Evolutionary conservation across 371 early-diverging fungal species (phyloP).

Genomic region (Smittium mucronatum): DNA sequence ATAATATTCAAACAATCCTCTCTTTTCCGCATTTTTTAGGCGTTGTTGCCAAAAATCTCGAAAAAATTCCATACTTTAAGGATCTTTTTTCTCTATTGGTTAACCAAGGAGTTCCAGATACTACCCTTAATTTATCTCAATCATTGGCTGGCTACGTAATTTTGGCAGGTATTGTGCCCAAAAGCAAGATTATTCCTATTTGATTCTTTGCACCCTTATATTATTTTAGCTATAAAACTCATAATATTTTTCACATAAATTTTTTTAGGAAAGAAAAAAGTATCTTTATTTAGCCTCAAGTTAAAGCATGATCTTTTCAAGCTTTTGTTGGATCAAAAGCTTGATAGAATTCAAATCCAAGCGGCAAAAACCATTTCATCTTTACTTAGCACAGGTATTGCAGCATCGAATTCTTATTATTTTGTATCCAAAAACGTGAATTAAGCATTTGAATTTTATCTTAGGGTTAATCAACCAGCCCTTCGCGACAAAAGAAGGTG

Average conservation of each 20-base stretch:
- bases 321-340: background rate
- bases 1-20: background rate
- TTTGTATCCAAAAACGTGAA: too few species aligned
- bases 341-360: background rate
- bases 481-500: background rate
- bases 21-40: background rate
- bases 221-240: background rate
- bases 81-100: background rate
- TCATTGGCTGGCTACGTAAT: background rate
- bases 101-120: background rate
- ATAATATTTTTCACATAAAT: too few species aligned
- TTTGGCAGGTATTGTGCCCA: background rate
- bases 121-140: background rate
- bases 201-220: background rate
- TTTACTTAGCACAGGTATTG: background rate
- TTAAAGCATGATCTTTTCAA: background rate
- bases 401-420: background rate
- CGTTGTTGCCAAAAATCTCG: background rate
- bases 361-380: background rate
- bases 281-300: background rate
- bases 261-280: background rate
- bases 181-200: too few species aligned
- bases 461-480: background rate
- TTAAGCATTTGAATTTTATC: too few species aligned
- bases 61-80: background rate